Base-by-base conservation (phyloP, 345 rosid genomes). In the Excoecaria agallocha region DNA sequence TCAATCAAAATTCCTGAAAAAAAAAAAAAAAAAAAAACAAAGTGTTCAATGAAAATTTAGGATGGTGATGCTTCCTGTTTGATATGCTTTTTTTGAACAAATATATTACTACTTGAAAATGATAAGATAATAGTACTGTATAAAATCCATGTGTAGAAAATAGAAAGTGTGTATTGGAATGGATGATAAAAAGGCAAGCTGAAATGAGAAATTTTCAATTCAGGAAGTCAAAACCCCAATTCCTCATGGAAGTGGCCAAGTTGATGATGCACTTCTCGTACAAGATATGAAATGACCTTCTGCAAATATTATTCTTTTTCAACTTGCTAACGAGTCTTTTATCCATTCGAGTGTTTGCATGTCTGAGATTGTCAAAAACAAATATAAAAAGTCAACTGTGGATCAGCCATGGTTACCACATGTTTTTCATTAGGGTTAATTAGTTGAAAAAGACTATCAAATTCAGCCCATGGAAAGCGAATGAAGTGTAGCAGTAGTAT, bases 191-290 rank as follows among this genome's bases (percentile, higher is more conserved):
- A 5, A 46, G 15, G 16, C 65, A 30, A 22, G 17, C 24, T 30
- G 43, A 12, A 20, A 17, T 38, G 50, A 43, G 16, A 38, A 9
- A 3, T 12, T 39, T 17, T n/a, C 17, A 38, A 63, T n/a, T n/a
- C 43, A 48, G n/a, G 12, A 39, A 59, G 74, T 57, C 65, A 58
- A 2, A 70, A 46, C 38, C 43, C 55, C 25, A 57, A 15, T 57
- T 43, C 20, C 74, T 71, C 39, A 43, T 49, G 37, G 7, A 49
- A 62, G 68, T 49, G 68, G 75, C 57, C 75, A 61, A 58, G 57
- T 60, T 75, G 49, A 68, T 43, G 48, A 3, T 58, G 68, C 55
- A 55, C 65, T 74, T 43, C 4, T 13, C 22, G 2, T 61, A 49
- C 8, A 61, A 50, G 68, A 48, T 61, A 10, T 50, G 66, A 59